Conservation (phyloP, 192 early-diverging fungal genomes). For the Coemansia sp. region DNA sequence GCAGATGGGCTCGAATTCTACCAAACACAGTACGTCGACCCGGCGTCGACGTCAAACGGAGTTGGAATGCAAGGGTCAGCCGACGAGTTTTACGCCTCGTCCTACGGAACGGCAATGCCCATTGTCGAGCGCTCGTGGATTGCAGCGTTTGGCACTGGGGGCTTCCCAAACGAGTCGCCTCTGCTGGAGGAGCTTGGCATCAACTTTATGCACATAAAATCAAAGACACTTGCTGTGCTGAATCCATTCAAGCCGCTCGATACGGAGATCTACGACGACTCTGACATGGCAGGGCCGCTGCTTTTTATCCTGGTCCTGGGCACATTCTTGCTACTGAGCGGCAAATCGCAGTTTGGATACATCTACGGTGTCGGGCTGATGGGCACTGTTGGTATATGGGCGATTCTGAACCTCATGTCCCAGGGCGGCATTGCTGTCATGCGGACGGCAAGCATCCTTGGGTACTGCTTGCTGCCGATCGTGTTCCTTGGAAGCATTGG, state of each 20-base stretch:
- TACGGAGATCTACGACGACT: slow-evolving; percentile 90
- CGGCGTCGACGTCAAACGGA: slow-evolving; percentile 24
- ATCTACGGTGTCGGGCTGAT: slow-evolving; percentile 93
- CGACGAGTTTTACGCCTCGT: slow-evolving; percentile 53
- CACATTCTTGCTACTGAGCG: slow-evolving; percentile 83
- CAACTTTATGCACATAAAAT: slow-evolving; percentile 89
- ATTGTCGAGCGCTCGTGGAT: slow-evolving; percentile 53
- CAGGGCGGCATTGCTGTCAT: slow-evolving; percentile 82
- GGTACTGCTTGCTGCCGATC: slow-evolving; percentile 95
- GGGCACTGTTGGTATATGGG: slow-evolving; percentile 81
- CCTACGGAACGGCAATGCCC: slow-evolving; percentile 47
- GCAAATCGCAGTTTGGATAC: slow-evolving; percentile 96
- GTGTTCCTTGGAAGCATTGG: slow-evolving; percentile 83
- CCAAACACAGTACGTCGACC: slow-evolving; percentile 51
- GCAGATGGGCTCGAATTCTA: slow-evolving; percentile 53
- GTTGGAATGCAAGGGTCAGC: slow-evolving; percentile 33
- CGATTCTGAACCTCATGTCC: slow-evolving; percentile 93
- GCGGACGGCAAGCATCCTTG: slow-evolving; percentile 90
- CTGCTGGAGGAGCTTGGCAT: slow-evolving; percentile 95
- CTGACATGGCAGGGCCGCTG: slow-evolving; percentile 94
- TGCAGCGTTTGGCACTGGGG: slow-evolving; percentile 89
- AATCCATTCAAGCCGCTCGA: slow-evolving; percentile 77
- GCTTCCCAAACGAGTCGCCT: slow-evolving; percentile 89
- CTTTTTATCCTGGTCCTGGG: slow-evolving; percentile 91
- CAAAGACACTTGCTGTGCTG: slow-evolving; percentile 81